phyloP scores from a whole-genome alignment of 1,284 basidiomycete species.

The Pterula multifida region DNA sequence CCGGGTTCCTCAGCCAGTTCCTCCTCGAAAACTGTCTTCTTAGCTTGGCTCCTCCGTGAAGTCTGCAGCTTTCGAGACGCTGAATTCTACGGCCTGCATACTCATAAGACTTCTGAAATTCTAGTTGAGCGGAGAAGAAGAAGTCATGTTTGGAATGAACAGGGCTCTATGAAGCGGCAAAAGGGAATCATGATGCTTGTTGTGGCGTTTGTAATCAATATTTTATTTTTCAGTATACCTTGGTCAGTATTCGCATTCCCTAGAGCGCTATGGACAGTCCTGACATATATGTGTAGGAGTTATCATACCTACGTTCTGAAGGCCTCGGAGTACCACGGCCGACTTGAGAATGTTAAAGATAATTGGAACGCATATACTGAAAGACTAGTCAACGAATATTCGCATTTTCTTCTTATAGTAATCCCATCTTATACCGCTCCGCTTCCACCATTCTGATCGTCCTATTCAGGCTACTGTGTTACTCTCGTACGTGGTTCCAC shows the following conservation, averaged over 20 bases:
- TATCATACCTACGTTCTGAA: constrained; percentile 36
- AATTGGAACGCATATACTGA: constrained; percentile 36
- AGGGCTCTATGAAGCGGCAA: background rate
- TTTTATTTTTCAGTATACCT: constrained; percentile 40
- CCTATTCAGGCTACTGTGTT: constrained; percentile 36
- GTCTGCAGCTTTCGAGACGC: constrained; percentile 36
- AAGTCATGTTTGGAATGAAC: background rate
- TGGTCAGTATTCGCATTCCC: no score
- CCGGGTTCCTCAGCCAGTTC: constrained; percentile 11
- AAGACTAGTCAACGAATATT: constrained; percentile 38
- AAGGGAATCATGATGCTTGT: constrained; percentile 12
- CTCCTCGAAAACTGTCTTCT: constrained; percentile 27
- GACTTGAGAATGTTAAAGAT: constrained; percentile 31
- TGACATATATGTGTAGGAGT: no score
- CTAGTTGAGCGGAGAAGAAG: background rate
- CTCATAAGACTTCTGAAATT: constrained; percentile 19
- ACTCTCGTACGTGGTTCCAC: constrained; percentile 41
- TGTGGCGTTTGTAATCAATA: constrained; percentile 24
- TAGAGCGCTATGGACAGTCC: no score
- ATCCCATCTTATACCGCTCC: constrained; percentile 3
- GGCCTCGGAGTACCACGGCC: constrained; percentile 35
- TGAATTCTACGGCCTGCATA: constrained; percentile 29
- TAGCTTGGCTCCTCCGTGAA: constrained; percentile 34
- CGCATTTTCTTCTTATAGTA: constrained; percentile 41
- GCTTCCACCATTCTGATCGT: constrained; percentile 1